Percentiles rank a stretch among this genome's conserved stretches.
Conservation (phyloP, 352 stramenopile species). For the Bremia lactucae region DNA sequence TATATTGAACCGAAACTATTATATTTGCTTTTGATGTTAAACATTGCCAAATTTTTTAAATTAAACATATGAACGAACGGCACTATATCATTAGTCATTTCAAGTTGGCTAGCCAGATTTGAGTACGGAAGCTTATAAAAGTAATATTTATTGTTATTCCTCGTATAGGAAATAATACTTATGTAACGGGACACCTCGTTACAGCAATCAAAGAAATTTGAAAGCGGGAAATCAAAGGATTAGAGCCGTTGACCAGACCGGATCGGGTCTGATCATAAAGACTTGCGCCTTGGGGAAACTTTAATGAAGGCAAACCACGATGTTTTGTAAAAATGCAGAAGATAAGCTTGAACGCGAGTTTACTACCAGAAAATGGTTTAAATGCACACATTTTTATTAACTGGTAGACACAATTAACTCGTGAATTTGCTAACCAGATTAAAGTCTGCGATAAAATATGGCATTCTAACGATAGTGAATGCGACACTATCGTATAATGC, state of each 20-base stretch:
- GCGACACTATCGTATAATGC: no score
- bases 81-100: no score
- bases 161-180: no score
- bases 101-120: no score
- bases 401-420: neutral
- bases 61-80: no score
- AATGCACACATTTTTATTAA: neutral
- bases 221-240: conserved; percentile 56
- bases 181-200: no score
- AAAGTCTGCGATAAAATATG: conserved; percentile 70
- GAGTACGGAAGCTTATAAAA: no score
- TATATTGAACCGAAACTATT: no score
- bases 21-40: no score
- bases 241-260: conserved; percentile 63
- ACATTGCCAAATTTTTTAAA: no score
- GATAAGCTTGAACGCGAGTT: conserved; percentile 51
- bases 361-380: conserved; percentile 35
- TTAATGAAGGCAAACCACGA: conserved; percentile 56
- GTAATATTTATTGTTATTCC: no score
- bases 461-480: conserved; percentile 72
- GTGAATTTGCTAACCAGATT: conserved; percentile 13
- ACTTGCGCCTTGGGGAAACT: conserved; percentile 53
- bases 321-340: conserved; percentile 58
- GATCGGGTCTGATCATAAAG: conserved; percentile 53
- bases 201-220: conserved; percentile 75